Evolutionary conservation across 2,329 filamentous ascomycete species (phyloP), one percentile per base, ranked within the genome.

Genomic region (Colletotrichum liaoningense): DNA sequence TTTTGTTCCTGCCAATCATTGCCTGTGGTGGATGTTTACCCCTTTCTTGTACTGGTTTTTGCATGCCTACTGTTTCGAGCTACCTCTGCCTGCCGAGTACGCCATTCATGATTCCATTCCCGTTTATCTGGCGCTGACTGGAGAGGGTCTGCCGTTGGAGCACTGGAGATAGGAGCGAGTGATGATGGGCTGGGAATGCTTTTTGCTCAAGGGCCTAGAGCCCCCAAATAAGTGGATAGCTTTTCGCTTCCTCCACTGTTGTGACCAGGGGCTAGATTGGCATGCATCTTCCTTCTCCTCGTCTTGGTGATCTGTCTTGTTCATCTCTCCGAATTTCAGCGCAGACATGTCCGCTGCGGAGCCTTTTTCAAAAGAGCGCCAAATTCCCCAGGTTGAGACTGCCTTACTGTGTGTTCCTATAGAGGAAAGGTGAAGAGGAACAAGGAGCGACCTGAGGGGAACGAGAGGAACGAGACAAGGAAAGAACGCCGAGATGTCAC

Each of bases 201-300:
- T 38, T 16, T 33, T 14, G 16, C 22, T 19, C 30, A 5, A 64
- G 62, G 62, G 30, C 22, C 49, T 26, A 42, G 62, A 55, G 62
- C 33, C 62, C 46, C 62, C 30, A 56, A 42, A 56, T 26, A 42
- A 35, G 49, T 42, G 33, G 22, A 30, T n/a, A 42, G 16, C 30
- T 56, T 55, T 9, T 16, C 35, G 5, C 26, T 24, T 26, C 28
- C 28, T 54, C 28, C 46, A 35, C 46, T 22, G n/a, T 28, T 11
- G 46, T 56, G 49, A 38, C 63, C 54, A 42, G 63, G 63, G 63
- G 19, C 54, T 52, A 54, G 28, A 54, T 54, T 54, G 46, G 60
- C 28, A 35, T 9, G 30, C 38, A n/a, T 24, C 24, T n/a, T 54
- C 42, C 42, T 49, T 22, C 42, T 49, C 42, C 42, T 52, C 12